Conservation (phyloP, 495 filamentous ascomycete species). For the Saxispiralis lemnorum region DNA sequence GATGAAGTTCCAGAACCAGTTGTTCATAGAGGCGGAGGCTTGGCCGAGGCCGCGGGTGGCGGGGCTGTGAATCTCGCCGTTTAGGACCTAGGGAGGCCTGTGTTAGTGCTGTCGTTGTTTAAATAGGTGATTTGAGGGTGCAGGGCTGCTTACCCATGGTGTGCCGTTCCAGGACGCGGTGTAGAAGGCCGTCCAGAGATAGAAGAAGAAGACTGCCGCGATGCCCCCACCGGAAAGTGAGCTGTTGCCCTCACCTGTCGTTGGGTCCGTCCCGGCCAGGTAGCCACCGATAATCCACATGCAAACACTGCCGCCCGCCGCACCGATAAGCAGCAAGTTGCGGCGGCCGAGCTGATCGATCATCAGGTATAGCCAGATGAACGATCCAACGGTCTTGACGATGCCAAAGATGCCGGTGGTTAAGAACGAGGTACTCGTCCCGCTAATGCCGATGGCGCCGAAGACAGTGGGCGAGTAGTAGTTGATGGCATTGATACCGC, state of each 20-base stretch:
- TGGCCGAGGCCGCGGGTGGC: not conserved
- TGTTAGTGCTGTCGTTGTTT: not conserved
- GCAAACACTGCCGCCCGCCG: constrained; percentile 34
- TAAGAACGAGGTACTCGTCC: constrained; percentile 31
- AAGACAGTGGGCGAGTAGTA: constrained; percentile 47
- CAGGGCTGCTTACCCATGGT: constrained; percentile 17
- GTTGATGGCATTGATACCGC: constrained; percentile 51
- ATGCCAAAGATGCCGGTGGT: constrained; percentile 36
- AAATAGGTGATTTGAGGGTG: not conserved
- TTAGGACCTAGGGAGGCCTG: too few species aligned
- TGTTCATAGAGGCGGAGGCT: not conserved
- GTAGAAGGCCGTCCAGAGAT: constrained; percentile 63
- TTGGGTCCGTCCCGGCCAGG: constrained; percentile 33
- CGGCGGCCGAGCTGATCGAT: constrained; percentile 43
- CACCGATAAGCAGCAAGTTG: constrained; percentile 37
- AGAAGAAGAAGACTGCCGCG: constrained; percentile 62
- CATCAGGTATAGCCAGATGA: constrained; percentile 39
- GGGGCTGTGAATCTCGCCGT: not conserved
- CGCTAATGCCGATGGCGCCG: constrained; percentile 37
- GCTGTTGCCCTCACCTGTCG: constrained; percentile 19
- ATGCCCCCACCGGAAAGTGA: constrained; percentile 40
- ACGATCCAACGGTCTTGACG: constrained; percentile 40
- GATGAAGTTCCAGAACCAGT: constrained; percentile 45
- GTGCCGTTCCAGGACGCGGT: constrained; percentile 57
- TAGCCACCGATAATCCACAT: constrained; percentile 38